A percentile compares a stretch with the other conserved stretches of the same genome.
Evolutionary conservation across 352 stramenopile species (phyloP).

Genomic region (Phytophthora fragariaefolia): DNA sequence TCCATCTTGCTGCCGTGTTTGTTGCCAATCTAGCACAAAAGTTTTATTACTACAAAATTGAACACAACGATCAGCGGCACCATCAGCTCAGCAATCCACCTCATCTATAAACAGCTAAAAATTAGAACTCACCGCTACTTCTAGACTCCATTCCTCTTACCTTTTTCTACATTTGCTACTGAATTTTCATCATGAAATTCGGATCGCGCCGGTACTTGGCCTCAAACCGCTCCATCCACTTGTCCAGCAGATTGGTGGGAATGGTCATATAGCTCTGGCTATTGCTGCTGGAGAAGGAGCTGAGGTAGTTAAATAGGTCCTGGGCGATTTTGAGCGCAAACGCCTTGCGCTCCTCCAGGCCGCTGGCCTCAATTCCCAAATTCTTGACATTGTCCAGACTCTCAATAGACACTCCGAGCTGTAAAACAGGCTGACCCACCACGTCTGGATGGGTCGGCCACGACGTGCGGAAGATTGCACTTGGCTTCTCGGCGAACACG

Average conservation of each 20-base stretch:
- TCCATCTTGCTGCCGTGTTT: slow-evolving; percentile 1
- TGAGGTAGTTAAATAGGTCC: slow-evolving; percentile 94
- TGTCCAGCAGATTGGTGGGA: slow-evolving; percentile 92
- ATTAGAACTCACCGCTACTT: slow-evolving; percentile 6
- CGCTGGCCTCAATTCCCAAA: slow-evolving; percentile 71
- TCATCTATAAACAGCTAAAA: not conserved
- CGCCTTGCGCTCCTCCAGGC: slow-evolving; percentile 68
- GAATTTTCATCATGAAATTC: slow-evolving; percentile 93
- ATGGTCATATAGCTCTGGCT: slow-evolving; percentile 87
- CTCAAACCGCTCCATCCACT: slow-evolving; percentile 93
- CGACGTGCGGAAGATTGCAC: slow-evolving; percentile 69
- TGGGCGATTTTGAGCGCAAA: slow-evolving; percentile 93
- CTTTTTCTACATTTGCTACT: slow-evolving; percentile 16
- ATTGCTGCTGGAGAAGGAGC: slow-evolving; percentile 84
- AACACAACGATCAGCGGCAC: not conserved
- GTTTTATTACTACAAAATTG: not conserved
- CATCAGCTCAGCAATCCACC: slow-evolving; percentile 1
- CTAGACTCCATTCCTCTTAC: not conserved
- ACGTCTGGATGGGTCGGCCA: slow-evolving; percentile 74
- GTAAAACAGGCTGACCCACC: slow-evolving; percentile 56
- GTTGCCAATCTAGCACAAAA: slow-evolving; percentile 17
- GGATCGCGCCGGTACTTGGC: slow-evolving; percentile 86
- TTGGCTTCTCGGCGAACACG: slow-evolving; percentile 76
- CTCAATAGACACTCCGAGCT: slow-evolving; percentile 78
- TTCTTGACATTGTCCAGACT: slow-evolving; percentile 80